These are phyloP conservation scores for Myrica gale DNA, from an alignment of 306 rosid genomes.

Conservation along the genomic window DNA sequence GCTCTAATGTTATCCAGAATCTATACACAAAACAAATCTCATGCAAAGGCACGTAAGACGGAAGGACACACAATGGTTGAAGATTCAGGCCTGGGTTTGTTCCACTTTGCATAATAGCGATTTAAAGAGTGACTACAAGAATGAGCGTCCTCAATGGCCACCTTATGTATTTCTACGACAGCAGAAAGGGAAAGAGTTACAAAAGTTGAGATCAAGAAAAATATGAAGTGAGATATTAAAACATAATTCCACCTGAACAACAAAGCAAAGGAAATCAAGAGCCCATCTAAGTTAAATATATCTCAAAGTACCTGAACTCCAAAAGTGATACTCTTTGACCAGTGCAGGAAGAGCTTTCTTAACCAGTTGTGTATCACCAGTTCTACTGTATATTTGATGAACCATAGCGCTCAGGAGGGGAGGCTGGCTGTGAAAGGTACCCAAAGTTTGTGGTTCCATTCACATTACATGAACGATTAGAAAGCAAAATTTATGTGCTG, in stretches of 20 bases:
- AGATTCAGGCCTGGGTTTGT: slow-evolving; percentile 86
- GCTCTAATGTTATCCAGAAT: slow-evolving; percentile 8
- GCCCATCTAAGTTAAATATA: slow-evolving; percentile 9
- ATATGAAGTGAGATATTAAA: not conserved
- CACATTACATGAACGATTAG: not conserved
- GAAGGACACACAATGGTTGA: slow-evolving; percentile 47
- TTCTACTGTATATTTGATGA: slow-evolving; percentile 59
- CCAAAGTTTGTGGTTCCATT: slow-evolving; percentile 15
- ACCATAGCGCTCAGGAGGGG: slow-evolving; percentile 93
- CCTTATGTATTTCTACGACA: slow-evolving; percentile 61
- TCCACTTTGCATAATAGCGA: slow-evolving; percentile 91
- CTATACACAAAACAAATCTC: slow-evolving; percentile 9
- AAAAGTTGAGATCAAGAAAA: not conserved
- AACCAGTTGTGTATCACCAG: slow-evolving; percentile 60
- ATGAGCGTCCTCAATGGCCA: slow-evolving; percentile 53
- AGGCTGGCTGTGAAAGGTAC: slow-evolving; percentile 77
- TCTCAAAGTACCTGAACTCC: slow-evolving; percentile 75
- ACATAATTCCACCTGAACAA: slow-evolving; percentile 11
- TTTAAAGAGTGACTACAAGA: slow-evolving; percentile 52
- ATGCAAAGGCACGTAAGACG: slow-evolving; percentile 13
- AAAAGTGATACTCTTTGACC: slow-evolving; percentile 69
- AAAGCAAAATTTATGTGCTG: not conserved
- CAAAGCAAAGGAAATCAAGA: slow-evolving; percentile 5
- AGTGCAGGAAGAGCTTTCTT: slow-evolving; percentile 69
- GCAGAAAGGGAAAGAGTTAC: not conserved